phyloP scores from a whole-genome alignment of 345 rosid genomes.

The Eutrema japonicum region DNA sequence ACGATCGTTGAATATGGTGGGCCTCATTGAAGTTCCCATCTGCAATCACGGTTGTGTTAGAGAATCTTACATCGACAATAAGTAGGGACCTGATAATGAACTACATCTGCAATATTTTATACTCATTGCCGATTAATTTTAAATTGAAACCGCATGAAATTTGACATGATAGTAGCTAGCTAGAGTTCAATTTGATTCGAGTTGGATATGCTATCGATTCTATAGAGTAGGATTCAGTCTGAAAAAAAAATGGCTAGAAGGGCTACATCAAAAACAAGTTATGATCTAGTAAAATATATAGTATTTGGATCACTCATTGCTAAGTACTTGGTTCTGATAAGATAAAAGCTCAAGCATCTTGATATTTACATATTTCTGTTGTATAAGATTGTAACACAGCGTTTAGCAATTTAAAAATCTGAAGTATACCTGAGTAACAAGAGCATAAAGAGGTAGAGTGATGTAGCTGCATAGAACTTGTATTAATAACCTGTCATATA shows the following conservation, averaged over 20 bases:
- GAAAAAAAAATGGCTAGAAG: background rate
- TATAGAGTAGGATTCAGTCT: background rate
- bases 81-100: background rate
- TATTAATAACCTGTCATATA: constrained; percentile 60
- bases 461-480: constrained; percentile 93
- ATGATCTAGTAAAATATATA: no score
- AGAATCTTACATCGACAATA: background rate
- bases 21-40: constrained; percentile 96
- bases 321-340: background rate
- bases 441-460: constrained; percentile 93
- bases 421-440: constrained; percentile 79
- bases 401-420: background rate
- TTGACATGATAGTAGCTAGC: background rate
- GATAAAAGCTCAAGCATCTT: background rate
- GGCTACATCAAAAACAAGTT: no score
- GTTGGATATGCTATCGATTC: no score
- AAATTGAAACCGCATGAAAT: background rate
- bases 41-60: constrained; percentile 37
- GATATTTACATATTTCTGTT: background rate
- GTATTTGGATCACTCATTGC: background rate
- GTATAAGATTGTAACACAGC: background rate
- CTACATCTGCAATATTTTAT: background rate
- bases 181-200: no score
- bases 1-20: constrained; percentile 75
- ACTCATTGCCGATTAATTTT: background rate